Evolutionary conservation across 1,284 basidiomycete species (phyloP), one percentile per base, ranked within the genome.

Genomic region (Ustilago hordei): DNA sequence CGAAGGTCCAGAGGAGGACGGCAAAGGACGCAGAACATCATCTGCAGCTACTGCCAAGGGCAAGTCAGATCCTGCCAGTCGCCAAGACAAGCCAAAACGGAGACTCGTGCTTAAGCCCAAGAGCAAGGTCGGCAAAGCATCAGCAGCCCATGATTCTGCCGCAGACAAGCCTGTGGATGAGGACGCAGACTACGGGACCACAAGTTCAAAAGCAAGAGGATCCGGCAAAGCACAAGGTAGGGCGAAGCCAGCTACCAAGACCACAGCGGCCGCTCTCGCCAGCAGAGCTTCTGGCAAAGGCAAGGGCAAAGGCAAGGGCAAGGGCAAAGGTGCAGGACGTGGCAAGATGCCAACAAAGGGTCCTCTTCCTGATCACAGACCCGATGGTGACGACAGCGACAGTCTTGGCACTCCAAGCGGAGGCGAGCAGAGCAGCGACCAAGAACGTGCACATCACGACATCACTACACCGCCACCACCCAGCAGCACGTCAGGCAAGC

Each of bases 401-500:
- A 78, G 76, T 36, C 76, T 78, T 7, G 76, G 76, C 53, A 72
- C 66, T 6, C 72, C 76, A 2, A 75, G 66, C 41, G 62, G 50
- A 8, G 71, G 62, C 32, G 76, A 78, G 39, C 62, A 71, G 8
- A 64, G 61, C 52, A 61, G 57, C 50, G 64, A 61, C 13, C 64
- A 57, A 1, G 60, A 67, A 19, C 47, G 67, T 17, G 75, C 63
- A 32, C 66, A 78, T 31, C 63, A 80, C 23, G 62, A 59, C 53
- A 65, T 64, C 41, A 58, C 67, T 23, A 64, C 60, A n/a, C 52
- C 67, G 12, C 69, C 62, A 31, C 58, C 61, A 3, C 64, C 65
- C 12, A 38, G 48, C 55, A 65, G 59, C 36, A 50, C 60, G 28
- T 17, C 63, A 17, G 72, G 64, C 15, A 75, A 68, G 50, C 92